A percentile compares a stretch with the other conserved stretches of the same genome.
phyloP scores from a whole-genome alignment of 2,329 filamentous ascomycete genomes.

The Alternaria ventricosa region DNA sequence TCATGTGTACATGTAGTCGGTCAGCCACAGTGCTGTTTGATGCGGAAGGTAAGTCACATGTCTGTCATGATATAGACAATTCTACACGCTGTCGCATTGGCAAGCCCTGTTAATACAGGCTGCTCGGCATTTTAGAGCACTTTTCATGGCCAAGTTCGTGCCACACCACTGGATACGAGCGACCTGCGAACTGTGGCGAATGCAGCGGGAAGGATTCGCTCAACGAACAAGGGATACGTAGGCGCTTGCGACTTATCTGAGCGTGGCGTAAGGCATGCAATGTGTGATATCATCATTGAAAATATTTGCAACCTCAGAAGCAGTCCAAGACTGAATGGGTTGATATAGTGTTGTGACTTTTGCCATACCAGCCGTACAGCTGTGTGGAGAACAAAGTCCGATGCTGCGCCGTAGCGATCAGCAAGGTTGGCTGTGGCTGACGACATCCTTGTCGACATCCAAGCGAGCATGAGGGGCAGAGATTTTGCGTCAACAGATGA shows the following conservation, averaged over 20 bases:
- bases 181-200: constrained; percentile 13
- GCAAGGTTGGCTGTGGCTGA: background rate
- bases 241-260: constrained; percentile 5
- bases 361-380: background rate
- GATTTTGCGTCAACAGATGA: background rate
- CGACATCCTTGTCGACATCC: background rate
- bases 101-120: background rate
- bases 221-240: constrained; percentile 15
- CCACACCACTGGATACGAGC: background rate
- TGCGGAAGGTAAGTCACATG: background rate
- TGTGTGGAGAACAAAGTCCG: background rate
- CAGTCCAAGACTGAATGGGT: background rate
- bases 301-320: background rate
- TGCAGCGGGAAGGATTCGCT: constrained; percentile 21
- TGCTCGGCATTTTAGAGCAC: background rate
- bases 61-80: background rate
- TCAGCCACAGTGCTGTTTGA: background rate
- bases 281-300: background rate
- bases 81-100: background rate
- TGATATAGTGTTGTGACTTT: background rate
- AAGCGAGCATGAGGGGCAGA: constrained; percentile 20
- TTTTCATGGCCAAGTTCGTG: background rate
- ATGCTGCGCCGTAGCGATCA: constrained; percentile 4
- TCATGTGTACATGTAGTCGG: background rate
- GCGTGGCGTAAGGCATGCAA: background rate